These are phyloP conservation scores for Parathielavia appendiculata DNA, from an alignment of 495 filamentous ascomycete species.

Conservation along the genomic window DNA sequence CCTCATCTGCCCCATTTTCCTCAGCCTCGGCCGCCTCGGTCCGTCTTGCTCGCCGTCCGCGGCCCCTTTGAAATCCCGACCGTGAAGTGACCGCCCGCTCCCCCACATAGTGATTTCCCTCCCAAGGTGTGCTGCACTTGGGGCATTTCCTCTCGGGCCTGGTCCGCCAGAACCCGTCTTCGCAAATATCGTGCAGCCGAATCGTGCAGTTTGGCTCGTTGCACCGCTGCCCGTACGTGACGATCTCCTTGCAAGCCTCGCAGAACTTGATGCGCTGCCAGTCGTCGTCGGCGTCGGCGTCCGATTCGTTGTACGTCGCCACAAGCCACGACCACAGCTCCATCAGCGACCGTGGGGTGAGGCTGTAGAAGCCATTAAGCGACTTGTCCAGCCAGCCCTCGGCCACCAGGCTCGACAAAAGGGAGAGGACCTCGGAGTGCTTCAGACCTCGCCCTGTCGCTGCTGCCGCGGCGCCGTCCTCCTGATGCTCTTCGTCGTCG, in stretches of 20 bases:
- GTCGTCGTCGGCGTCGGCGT: slow-evolving; percentile 49
- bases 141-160: slow-evolving; percentile 61
- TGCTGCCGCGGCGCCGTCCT: slow-evolving; percentile 21
- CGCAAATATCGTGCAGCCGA: slow-evolving; percentile 74
- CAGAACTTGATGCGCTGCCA: slow-evolving; percentile 79
- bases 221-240: slow-evolving; percentile 85
- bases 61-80: slow-evolving; percentile 40
- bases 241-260: slow-evolving; percentile 81
- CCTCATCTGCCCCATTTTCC: slow-evolving; percentile 17
- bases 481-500: slow-evolving; percentile 39
- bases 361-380: slow-evolving; percentile 61
- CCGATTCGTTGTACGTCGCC: slow-evolving; percentile 74
- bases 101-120: slow-evolving; percentile 70
- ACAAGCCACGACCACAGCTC: slow-evolving; percentile 79
- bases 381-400: slow-evolving; percentile 84
- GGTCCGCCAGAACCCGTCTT: slow-evolving; percentile 64
- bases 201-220: slow-evolving; percentile 58
- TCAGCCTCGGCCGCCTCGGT: slow-evolving; percentile 24
- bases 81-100: slow-evolving; percentile 63
- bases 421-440: slow-evolving; percentile 67
- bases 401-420: slow-evolving; percentile 62
- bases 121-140: slow-evolving; percentile 66
- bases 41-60: slow-evolving; percentile 27
- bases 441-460: slow-evolving; percentile 52
- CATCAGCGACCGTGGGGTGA: slow-evolving; percentile 72